Base-by-base conservation (phyloP, 2,329 filamentous ascomycete genomes). In the Sporothrix pseudoabietina region DNA sequence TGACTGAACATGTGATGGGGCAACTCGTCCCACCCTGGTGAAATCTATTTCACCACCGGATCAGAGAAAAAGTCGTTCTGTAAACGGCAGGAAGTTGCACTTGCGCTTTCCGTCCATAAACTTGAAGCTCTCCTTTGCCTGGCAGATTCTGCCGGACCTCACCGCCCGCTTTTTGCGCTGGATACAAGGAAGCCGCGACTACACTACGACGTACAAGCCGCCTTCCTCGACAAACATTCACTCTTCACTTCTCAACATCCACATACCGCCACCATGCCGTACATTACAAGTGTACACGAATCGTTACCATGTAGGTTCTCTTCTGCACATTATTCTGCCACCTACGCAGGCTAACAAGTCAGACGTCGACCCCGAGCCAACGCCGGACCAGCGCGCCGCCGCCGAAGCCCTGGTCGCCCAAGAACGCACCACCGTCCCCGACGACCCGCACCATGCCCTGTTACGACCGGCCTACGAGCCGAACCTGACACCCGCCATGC, bases 341-440 rank as follows among this genome's bases (percentile, higher is more conserved):
- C 14, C 49, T 55, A 71, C 47, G 77, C 32, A 68, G 70, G 69
- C 22, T 19, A 7, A 16, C 32, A 76, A 19, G 71, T 73, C 81
- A 97, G 94, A 97, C 83, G 91, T 98, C 81, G 95, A 99, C 83
- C 79, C 85, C 22, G 88, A 91, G 71, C 91, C 92, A 55, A 90
- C 91, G 6, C 80, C 86, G 26, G 77, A 84, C 69, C 88, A 90
- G 78, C 89, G 92, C 78, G 83, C 86, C 73, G 87, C 89, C 75
- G 93, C 94, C 73, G 85, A 89, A 81, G 84, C 88, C 75, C 88
- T 95, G 76, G 91, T 98, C 77, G 80, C 86, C 75, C 83, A 87
- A 79, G 93, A 97, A 79, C 85, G 91, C 71, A 86, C 78, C 77
- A 82, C 73, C 57, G 76, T 78, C 55, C 77, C 77, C 63, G 79